Percentiles rank a stretch among this genome's conserved stretches.
These are phyloP conservation scores for Isoetes engelmannii DNA, from an alignment of 83 land plant species.

Conservation along the genomic window DNA sequence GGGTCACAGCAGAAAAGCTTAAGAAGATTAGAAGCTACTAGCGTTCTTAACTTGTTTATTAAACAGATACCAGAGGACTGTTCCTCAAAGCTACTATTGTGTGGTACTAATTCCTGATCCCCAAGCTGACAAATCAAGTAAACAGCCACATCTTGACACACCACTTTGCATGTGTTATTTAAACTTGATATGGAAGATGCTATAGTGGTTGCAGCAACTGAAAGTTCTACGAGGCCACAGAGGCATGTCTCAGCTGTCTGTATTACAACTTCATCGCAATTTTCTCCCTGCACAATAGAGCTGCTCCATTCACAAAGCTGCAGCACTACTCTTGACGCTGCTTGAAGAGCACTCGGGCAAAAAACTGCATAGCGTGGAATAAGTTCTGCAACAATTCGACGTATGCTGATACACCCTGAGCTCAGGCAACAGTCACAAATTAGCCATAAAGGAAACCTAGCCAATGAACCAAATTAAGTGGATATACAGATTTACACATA, in stretches of 20 bases:
- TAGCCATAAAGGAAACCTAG: background rate
- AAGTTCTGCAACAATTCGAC: constrained; percentile 80
- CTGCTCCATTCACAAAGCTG: constrained; percentile 65
- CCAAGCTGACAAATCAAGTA: constrained; percentile 58
- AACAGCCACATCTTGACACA: constrained; percentile 47
- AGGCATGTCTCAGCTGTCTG: constrained; percentile 65
- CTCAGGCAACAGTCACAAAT: background rate
- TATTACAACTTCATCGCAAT: constrained; percentile 55
- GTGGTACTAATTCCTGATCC: constrained; percentile 40
- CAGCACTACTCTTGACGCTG: constrained; percentile 58
- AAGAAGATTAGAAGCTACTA: constrained; percentile 40
- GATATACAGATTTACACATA: constrained; percentile 48
- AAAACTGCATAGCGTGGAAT: constrained; percentile 79
- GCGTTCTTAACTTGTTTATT: constrained; percentile 27
- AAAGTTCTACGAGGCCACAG: constrained; percentile 60
- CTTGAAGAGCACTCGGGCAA: constrained; percentile 89
- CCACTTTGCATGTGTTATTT: constrained; percentile 48
- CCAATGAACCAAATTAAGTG: constrained; percentile 37
- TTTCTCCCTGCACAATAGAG: constrained; percentile 39
- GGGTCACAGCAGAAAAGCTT: constrained; percentile 52
- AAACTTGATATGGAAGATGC: constrained; percentile 39
- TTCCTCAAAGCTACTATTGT: constrained; percentile 15
- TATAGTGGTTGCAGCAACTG: constrained; percentile 38
- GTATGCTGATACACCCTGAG: constrained; percentile 81
- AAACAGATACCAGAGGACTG: background rate